Evolutionary conservation across 148 eudicot genomes (phyloP), one percentile per base, ranked within the genome.

Genomic region (Talinum fruticosum): DNA sequence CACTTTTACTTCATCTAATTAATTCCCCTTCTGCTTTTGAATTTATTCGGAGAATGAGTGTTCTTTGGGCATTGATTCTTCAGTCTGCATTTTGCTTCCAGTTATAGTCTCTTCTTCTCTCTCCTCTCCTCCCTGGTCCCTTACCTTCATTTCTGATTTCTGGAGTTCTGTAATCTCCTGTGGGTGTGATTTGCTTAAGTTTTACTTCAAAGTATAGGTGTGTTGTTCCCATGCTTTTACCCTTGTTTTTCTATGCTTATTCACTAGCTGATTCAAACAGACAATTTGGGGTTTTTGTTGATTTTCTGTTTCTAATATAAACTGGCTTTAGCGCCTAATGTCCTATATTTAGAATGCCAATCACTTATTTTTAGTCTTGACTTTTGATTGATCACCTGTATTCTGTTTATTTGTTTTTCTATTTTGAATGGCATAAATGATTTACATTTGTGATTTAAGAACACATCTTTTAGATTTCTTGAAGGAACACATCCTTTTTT

Each of bases 1-100:
- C 81, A 61, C 49, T 62, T 84, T 81, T 74, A 84, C 86, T 84
- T 78, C 83, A 80, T 80, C 80, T 74, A 61, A 79, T 23, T 44
- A 21, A 38, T 53, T 53, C 21, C 24, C 47, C 73, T 76, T 62
- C 51, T 72, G 32, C 72, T 75, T 77, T 70, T 72, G 59, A 26
- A 3, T 53, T 66, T 72, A 72, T 81, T 81, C 80, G 71, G 66
- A 66, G 79, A 82, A 78, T 75, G 79, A 79, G 80, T 83, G 78
- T 83, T 83, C 75, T 80, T 67, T 76, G 32, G 53, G 80, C 80
- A 72, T 72, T 69, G 78, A 83, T 76, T 73, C 80, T 76, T 65
- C 78, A 66, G n/a, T 23, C 82, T 66, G 64, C 47, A 68, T n/a
- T 74, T 35, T 47, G 77, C 62, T 66, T 32, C 71, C 70, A 76